A percentile compares a stretch with the other conserved stretches of the same genome.
phyloP scores from a whole-genome alignment of 2,329 filamentous ascomycete genomes.

The Cytospora chrysosperma region DNA sequence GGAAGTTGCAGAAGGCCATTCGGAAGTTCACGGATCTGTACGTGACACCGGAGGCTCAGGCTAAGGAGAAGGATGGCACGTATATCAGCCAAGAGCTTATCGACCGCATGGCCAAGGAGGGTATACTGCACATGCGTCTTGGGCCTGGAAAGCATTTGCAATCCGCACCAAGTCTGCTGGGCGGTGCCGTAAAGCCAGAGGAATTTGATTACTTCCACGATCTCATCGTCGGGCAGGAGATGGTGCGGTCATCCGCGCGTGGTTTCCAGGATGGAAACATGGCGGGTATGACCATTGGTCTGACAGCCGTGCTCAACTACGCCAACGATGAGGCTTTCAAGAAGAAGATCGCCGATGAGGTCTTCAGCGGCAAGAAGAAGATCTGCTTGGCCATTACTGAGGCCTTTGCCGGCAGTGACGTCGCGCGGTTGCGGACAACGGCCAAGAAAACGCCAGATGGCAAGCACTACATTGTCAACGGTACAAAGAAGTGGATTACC shows the following conservation, averaged over 20 bases:
- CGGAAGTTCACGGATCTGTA: constrained; percentile 71
- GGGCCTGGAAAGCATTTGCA: constrained; percentile 81
- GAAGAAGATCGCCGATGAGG: constrained; percentile 67
- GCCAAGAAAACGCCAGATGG: constrained; percentile 74
- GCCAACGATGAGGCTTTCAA: constrained; percentile 64
- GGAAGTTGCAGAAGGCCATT: constrained; percentile 65
- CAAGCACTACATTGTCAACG: constrained; percentile 69
- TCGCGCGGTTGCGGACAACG: constrained; percentile 76
- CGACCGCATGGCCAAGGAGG: constrained; percentile 71
- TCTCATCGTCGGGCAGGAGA: constrained; percentile 72
- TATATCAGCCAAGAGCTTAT: constrained; percentile 72
- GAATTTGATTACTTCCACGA: constrained; percentile 90
- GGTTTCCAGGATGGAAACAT: constrained; percentile 87
- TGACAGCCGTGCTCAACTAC: constrained; percentile 80
- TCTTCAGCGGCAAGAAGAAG: constrained; percentile 80
- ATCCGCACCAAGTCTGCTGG: constrained; percentile 57
- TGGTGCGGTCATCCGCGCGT: constrained; percentile 66
- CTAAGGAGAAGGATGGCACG: constrained; percentile 71
- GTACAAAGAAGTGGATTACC: constrained; percentile 84
- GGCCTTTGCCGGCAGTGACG: constrained; percentile 82
- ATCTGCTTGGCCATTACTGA: constrained; percentile 87
- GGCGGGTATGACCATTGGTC: constrained; percentile 79
- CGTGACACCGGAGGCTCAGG: constrained; percentile 71
- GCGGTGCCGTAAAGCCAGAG: constrained; percentile 69
- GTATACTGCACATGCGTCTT: constrained; percentile 77